Evolutionary conservation across 202 grass and related monocot species (phyloP).

Genomic region (Zizania palustris): DNA sequence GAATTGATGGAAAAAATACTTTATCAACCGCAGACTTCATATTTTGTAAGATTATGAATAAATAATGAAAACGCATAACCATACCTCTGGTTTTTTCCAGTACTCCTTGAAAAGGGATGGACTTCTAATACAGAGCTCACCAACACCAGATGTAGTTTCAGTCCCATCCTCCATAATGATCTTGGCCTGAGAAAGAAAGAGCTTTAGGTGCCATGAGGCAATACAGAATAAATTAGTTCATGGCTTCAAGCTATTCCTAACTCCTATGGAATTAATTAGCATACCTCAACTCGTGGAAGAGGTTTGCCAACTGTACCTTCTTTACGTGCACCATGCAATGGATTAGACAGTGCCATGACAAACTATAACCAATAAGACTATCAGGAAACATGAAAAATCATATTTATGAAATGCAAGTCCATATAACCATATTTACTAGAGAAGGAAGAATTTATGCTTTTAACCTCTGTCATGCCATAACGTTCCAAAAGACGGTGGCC

Average conservation of each 20-base stretch:
- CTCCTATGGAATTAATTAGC: conserved; percentile 28
- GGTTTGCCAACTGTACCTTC: conserved; percentile 88
- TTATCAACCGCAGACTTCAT: neutral
- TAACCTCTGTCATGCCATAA: conserved; percentile 98
- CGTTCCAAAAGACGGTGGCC: conserved; percentile 89
- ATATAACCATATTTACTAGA: conserved; percentile 11
- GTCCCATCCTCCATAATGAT: conserved; percentile 76
- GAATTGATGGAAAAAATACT: neutral
- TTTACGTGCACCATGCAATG: conserved; percentile 79
- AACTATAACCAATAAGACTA: conserved; percentile 59
- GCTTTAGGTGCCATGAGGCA: conserved; percentile 13
- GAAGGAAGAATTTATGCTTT: conserved; percentile 31
- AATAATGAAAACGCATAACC: neutral
- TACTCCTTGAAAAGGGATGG: conserved; percentile 95
- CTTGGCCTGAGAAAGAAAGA: conserved; percentile 64
- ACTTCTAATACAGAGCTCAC: conserved; percentile 94
- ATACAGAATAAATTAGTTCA: conserved; percentile 27
- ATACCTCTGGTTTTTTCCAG: conserved; percentile 85
- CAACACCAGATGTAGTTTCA: conserved; percentile 63
- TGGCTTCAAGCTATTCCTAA: conserved; percentile 25
- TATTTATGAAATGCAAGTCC: conserved; percentile 17
- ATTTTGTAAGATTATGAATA: neutral
- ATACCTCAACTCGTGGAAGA: conserved; percentile 87
- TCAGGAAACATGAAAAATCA: conserved; percentile 16
- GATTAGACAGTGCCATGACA: conserved; percentile 96